A percentile compares a stretch with the other conserved stretches of the same genome.
Evolutionary conservation across 495 filamentous ascomycete genomes (phyloP).

Genomic region (Podospora pseudopauciseta): DNA sequence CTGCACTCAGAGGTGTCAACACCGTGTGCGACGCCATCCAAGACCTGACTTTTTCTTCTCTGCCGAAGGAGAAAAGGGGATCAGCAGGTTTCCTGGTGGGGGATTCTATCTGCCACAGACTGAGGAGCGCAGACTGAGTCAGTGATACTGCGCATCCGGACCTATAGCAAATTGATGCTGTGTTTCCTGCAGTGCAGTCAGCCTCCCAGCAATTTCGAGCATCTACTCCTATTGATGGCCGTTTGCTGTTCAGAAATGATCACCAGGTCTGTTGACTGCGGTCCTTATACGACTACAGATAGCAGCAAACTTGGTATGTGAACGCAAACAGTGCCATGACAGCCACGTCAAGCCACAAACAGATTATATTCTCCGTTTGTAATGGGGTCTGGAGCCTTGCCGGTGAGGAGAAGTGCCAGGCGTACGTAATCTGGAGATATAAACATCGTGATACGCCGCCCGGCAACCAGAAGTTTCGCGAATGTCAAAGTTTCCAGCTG

Average conservation of each 20-base stretch:
- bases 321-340: not conserved
- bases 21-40: not conserved
- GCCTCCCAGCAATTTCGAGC: not conserved
- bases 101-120: not conserved
- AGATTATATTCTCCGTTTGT: not conserved
- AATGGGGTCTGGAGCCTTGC: not conserved
- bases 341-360: not conserved
- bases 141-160: not conserved
- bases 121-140: not conserved
- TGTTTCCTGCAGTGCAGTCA: not conserved
- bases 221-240: not conserved
- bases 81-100: not conserved
- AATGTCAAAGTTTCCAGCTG: not conserved
- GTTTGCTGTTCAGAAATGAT: not conserved
- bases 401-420: not conserved
- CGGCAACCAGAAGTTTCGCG: not conserved
- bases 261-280: not conserved
- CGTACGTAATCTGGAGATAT: not conserved
- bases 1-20: not conserved
- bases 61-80: not conserved
- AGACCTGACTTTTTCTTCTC: not conserved
- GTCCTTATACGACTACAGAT: not conserved
- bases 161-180: not conserved
- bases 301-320: not conserved
- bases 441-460: not conserved